phyloP scores from a whole-genome alignment of 208 protist species.

The Porcisia deanei region DNA sequence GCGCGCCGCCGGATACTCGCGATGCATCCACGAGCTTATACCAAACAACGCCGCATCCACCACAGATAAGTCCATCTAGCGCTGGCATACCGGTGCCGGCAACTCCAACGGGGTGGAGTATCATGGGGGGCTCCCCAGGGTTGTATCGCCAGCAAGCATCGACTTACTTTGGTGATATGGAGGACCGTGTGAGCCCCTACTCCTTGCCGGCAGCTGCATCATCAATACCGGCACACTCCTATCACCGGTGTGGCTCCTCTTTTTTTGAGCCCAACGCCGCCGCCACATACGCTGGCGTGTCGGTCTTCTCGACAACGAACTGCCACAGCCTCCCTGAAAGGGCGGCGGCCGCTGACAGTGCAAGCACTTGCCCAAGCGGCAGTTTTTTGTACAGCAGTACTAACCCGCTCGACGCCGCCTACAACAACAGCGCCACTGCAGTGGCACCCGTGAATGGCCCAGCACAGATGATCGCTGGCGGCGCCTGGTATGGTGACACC shows the following conservation, averaged over 20 bases:
- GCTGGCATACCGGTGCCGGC: neutral
- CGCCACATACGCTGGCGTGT: neutral
- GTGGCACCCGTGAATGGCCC: neutral
- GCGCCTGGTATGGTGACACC: neutral
- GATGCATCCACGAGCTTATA: neutral
- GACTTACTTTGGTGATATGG: neutral
- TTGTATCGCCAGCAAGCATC: neutral
- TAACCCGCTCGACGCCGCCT: neutral
- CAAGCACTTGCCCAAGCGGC: neutral
- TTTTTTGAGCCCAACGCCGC: constrained; percentile 1
- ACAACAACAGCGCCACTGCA: too few species aligned
- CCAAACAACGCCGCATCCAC: neutral
- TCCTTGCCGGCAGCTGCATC: neutral
- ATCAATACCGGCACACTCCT: neutral
- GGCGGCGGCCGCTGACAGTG: neutral
- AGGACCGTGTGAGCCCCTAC: neutral
- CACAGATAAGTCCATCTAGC: neutral
- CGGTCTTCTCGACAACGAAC: neutral
- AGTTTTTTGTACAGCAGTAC: neutral
- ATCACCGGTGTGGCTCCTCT: neutral
- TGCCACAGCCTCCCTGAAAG: neutral
- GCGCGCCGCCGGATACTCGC: neutral
- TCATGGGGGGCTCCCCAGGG: neutral
- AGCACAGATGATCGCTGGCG: neutral
- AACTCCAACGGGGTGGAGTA: neutral